phyloP scores from a whole-genome alignment of 2,329 filamentous ascomycete genomes.

The Penicillium sp. region DNA sequence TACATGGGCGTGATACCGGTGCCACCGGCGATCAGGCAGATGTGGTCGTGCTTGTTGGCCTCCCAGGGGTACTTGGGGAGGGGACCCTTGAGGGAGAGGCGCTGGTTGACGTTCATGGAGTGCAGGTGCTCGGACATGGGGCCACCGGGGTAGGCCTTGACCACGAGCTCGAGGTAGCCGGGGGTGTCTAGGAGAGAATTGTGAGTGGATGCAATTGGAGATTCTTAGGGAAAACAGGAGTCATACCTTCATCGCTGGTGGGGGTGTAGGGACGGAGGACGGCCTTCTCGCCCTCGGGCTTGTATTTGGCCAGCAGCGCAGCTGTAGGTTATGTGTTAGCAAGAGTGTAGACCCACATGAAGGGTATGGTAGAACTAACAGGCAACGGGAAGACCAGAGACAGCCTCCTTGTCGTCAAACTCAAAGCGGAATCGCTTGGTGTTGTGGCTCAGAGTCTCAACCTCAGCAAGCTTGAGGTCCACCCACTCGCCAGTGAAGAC shows the following conservation, averaged over 20 bases:
- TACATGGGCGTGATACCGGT: conserved; percentile 99
- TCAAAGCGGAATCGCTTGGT: conserved; percentile 91
- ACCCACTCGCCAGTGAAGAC: conserved; percentile 84
- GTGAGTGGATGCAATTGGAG: not conserved
- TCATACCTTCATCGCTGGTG: conserved; percentile 77
- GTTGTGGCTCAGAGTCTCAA: conserved; percentile 88
- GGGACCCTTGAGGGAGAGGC: conserved; percentile 90
- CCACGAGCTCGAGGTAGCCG: conserved; percentile 84
- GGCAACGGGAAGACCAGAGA: conserved; percentile 80
- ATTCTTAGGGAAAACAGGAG: not conserved
- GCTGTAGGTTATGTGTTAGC: conserved; percentile 47
- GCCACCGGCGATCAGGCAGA: conserved; percentile 76
- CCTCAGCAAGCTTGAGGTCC: conserved; percentile 76
- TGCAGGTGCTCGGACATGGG: conserved; percentile 92
- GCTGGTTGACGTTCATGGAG: conserved; percentile 79
- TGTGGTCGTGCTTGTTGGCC: conserved; percentile 89
- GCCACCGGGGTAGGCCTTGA: conserved; percentile 90
- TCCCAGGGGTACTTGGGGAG: conserved; percentile 92
- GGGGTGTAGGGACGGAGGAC: conserved; percentile 93
- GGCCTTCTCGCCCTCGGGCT: conserved; percentile 82
- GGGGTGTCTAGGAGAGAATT: conserved; percentile 62
- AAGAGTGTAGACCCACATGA: not conserved
- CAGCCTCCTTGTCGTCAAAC: conserved; percentile 80
- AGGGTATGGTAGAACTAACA: conserved; percentile 57
- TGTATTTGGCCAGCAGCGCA: conserved; percentile 89